Conservation (phyloP, 345 rosid species). For the Cardiospermum halicacabum region DNA sequence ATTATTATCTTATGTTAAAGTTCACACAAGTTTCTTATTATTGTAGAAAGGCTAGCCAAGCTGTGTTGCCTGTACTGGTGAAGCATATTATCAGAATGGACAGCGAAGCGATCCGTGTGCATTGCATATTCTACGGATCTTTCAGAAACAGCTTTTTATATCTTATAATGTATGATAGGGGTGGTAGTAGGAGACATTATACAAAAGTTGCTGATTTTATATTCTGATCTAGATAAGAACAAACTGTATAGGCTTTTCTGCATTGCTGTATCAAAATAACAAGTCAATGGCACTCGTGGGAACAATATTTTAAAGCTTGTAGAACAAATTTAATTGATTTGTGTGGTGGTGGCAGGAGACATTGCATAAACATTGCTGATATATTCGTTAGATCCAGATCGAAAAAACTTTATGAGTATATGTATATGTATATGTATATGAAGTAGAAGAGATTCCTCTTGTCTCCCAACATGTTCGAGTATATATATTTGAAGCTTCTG, state of each 20-base stretch:
- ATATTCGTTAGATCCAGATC: conserved; percentile 7
- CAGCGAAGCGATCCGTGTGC: background rate
- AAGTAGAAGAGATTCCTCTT: conserved; percentile 11
- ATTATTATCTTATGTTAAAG: too few relatives aligned
- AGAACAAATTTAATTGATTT: background rate
- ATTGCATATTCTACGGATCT: background rate
- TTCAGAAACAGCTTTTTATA: background rate
- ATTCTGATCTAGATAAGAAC: too few relatives aligned
- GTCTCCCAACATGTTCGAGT: conserved; percentile 10
- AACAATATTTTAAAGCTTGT: background rate
- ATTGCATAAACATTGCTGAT: background rate
- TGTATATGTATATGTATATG: background rate
- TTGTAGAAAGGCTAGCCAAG: background rate
- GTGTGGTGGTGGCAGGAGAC: conserved; percentile 7
- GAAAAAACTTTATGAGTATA: background rate
- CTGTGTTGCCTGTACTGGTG: background rate
- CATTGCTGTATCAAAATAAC: too few relatives aligned
- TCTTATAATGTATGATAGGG: background rate
- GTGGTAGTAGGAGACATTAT: too few relatives aligned
- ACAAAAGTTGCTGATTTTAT: too few relatives aligned
- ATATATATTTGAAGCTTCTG: conserved; percentile 6
- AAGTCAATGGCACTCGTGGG: too few relatives aligned
- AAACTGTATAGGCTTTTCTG: too few relatives aligned
- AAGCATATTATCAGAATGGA: background rate
- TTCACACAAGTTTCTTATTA: background rate